These are phyloP conservation scores for Pneumocystis oryctolagi DNA, from an alignment of 1,139 yeast species.

Conservation along the genomic window DNA sequence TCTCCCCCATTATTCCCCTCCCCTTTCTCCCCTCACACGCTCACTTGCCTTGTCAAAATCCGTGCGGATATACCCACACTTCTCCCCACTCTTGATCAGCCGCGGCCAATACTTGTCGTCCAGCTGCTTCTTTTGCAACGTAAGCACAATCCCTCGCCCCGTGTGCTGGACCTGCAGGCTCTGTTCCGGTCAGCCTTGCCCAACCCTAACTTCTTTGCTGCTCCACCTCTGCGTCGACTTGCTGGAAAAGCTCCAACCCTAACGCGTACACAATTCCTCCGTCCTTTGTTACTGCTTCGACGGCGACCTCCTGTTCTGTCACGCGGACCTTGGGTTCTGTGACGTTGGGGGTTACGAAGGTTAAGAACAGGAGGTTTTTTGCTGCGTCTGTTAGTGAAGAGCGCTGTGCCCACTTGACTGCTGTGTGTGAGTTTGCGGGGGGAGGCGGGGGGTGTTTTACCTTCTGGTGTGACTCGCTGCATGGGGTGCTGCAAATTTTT, in stretches of 20 bases:
- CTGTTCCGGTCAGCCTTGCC: neutral
- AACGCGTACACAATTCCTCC: conserved; percentile 19
- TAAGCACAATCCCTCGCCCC: conserved; percentile 59
- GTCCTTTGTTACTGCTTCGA: conserved; percentile 40
- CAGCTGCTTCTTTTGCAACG: conserved; percentile 52
- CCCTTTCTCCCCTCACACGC: too few relatives aligned
- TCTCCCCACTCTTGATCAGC: conserved; percentile 59
- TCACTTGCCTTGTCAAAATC: conserved; percentile 55
- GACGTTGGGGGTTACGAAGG: conserved; percentile 62
- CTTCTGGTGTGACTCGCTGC: neutral
- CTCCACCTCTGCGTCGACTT: conserved; percentile 43
- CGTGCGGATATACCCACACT: conserved; percentile 64
- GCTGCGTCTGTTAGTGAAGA: conserved; percentile 53
- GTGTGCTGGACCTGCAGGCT: conserved; percentile 30
- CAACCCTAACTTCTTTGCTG: conserved; percentile 23
- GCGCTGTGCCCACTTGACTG: conserved; percentile 92
- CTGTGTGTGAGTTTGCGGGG: neutral
- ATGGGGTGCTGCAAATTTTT: neutral
- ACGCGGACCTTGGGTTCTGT: conserved; percentile 47
- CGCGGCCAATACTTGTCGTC: conserved; percentile 84
- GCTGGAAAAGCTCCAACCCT: conserved; percentile 17
- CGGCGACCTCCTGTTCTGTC: conserved; percentile 41
- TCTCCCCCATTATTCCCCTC: conserved; percentile 17
- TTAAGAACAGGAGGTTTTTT: conserved; percentile 62
- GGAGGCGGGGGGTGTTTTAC: neutral